Conservation (phyloP, 495 filamentous ascomycete species). For the Podospora bellae-mahoneyi region DNA sequence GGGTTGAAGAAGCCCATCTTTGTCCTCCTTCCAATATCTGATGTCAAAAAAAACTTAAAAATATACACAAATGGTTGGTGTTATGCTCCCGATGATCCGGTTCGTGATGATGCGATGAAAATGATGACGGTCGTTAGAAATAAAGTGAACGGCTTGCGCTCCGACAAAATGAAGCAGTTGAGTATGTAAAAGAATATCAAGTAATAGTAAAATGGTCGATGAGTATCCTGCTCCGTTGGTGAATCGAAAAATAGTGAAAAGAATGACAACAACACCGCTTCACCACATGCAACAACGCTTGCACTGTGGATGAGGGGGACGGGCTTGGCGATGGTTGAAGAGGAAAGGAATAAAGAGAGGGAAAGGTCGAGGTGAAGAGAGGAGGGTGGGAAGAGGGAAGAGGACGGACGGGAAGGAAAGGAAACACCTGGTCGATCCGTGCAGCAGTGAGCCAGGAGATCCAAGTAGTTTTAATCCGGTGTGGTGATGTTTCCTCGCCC, state of each 20-base stretch:
- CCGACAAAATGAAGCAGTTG: conserved; percentile 4
- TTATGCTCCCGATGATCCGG: not conserved
- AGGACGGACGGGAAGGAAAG: not conserved
- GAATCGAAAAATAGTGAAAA: conserved; percentile 9
- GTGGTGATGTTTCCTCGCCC: conserved; percentile 13
- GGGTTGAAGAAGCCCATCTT: conserved; percentile 9
- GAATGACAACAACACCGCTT: conserved; percentile 9
- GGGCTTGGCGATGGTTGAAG: conserved; percentile 11
- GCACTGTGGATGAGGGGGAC: conserved; percentile 4
- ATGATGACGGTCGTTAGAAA: not conserved
- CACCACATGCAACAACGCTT: conserved; percentile 7
- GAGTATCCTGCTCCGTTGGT: conserved; percentile 12
- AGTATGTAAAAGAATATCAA: not conserved
- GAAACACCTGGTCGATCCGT: conserved; percentile 13
- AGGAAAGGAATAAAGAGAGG: not conserved
- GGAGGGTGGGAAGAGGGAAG: not conserved
- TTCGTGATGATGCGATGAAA: not conserved
- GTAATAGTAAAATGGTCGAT: not conserved
- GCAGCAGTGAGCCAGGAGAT: conserved; percentile 11
- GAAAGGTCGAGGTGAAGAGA: conserved; percentile 2
- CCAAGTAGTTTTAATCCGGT: conserved; percentile 10
- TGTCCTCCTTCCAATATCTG: not conserved
- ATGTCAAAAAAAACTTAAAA: conserved; percentile 3
- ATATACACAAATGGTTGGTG: not conserved
- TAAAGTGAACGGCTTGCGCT: conserved; percentile 9